phyloP scores from a whole-genome alignment of 441 rosid species.

The Syzygium syzygioides region DNA sequence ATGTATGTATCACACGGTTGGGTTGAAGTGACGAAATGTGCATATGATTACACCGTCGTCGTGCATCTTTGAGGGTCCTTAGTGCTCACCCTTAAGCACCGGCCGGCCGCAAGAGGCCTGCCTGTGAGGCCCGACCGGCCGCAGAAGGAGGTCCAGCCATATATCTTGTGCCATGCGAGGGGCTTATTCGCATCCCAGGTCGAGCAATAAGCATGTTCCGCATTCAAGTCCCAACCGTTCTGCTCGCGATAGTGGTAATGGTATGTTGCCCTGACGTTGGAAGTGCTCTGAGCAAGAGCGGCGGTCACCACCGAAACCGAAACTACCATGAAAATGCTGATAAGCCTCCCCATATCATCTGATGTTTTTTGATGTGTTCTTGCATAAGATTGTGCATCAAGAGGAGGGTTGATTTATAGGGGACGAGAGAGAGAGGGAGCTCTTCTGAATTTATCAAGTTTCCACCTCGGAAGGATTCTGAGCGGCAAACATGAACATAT shows the following conservation, averaged over 20 bases:
- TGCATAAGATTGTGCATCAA: background rate
- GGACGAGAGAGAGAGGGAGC: background rate
- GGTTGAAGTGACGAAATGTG: too few relatives aligned
- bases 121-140: constrained; percentile 14
- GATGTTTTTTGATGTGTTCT: background rate
- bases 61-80: background rate
- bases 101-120: constrained; percentile 27
- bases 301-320: background rate
- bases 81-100: constrained; percentile 23
- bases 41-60: background rate
- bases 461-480: background rate
- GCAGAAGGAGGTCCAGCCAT: constrained; percentile 34
- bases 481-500: background rate
- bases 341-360: background rate
- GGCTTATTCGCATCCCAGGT: constrained; percentile 31
- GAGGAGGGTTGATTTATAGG: background rate
- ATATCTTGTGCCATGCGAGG: constrained; percentile 20
- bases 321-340: background rate
- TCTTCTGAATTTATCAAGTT: too few relatives aligned
- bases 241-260: constrained; percentile 20
- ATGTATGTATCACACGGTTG: too few relatives aligned
- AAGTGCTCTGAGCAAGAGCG: constrained; percentile 13
- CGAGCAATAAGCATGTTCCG: constrained; percentile 19
- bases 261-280: constrained; percentile 21
- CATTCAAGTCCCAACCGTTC: constrained; percentile 18